Evolutionary conservation across 495 filamentous ascomycete genomes (phyloP).

Genomic region (Sphaerosporella brunnea): DNA sequence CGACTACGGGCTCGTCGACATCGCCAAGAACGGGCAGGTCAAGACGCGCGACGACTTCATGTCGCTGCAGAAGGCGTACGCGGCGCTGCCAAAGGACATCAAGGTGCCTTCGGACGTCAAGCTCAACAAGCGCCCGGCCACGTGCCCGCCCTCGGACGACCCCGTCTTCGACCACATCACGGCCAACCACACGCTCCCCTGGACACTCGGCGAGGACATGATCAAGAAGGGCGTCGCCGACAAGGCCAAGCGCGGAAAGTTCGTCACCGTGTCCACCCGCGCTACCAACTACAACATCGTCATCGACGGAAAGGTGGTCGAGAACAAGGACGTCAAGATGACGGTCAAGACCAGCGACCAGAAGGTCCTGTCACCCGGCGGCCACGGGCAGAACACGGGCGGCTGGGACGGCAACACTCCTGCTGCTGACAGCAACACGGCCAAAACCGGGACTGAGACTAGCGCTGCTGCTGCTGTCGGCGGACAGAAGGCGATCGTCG

Average conservation of each 20-base stretch:
- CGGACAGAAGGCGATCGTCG: not conserved
- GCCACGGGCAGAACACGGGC: constrained; percentile 24
- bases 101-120: constrained; percentile 12
- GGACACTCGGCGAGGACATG: constrained; percentile 18
- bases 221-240: constrained; percentile 18
- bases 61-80: constrained; percentile 39
- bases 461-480: not conserved
- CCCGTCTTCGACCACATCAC: constrained; percentile 20
- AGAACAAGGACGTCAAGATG: constrained; percentile 10
- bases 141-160: constrained; percentile 14
- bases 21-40: constrained; percentile 43
- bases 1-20: constrained; percentile 59
- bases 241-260: constrained; percentile 24
- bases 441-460: not conserved
- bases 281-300: constrained; percentile 13
- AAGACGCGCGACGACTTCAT: constrained; percentile 54
- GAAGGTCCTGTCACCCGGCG: constrained; percentile 11
- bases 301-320: constrained; percentile 10
- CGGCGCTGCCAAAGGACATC: constrained; percentile 5
- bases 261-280: constrained; percentile 8
- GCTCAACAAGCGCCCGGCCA: constrained; percentile 11
- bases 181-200: constrained; percentile 22
- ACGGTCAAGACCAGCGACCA: constrained; percentile 5
- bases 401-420: constrained; percentile 15
- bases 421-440: not conserved